Percentiles rank a stretch among this genome's conserved stretches.
These are phyloP conservation scores for Fusarium irregulare DNA, from an alignment of 2,329 filamentous ascomycete genomes.

Conservation along the genomic window DNA sequence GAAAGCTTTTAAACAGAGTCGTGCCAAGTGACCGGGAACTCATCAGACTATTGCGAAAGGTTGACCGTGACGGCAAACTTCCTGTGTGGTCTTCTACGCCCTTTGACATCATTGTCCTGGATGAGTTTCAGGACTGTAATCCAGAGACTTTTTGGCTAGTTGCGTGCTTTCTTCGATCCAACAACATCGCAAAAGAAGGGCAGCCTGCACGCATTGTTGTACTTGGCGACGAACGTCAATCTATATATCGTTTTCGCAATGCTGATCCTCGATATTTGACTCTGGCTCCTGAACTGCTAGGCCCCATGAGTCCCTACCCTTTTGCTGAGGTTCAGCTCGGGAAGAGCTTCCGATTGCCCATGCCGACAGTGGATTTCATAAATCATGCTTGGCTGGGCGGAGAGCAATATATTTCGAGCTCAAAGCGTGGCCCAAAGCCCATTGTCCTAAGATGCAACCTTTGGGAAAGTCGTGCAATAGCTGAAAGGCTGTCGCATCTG, in stretches of 20 bases:
- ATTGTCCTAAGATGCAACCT: conserved; percentile 41
- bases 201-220: conserved; percentile 41
- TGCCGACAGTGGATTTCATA: conserved; percentile 42
- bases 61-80: conserved; percentile 4
- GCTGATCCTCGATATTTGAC: conserved; percentile 47
- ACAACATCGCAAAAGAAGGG: conserved; percentile 27
- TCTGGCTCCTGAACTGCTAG: conserved; percentile 38
- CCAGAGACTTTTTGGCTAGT: conserved; percentile 45
- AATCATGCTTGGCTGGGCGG: conserved; percentile 45
- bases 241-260: conserved; percentile 46
- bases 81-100: conserved; percentile 39
- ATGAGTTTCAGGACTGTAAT: conserved; percentile 51
- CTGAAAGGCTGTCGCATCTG: conserved; percentile 27
- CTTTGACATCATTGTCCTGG: conserved; percentile 49
- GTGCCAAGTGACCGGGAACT: conserved; percentile 37
- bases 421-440: conserved; percentile 45
- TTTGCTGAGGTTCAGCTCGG: conserved; percentile 35
- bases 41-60: conserved; percentile 6
- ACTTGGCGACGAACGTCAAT: conserved; percentile 49
- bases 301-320: conserved; percentile 35
- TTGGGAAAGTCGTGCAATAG: conserved; percentile 19
- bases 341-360: conserved; percentile 46
- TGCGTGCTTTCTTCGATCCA: conserved; percentile 41
- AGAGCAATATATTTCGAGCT: conserved; percentile 45
- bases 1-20: conserved; percentile 30